Evolutionary conservation across 1,284 basidiomycete species (phyloP).

Genomic region (Inonotus hispidus): DNA sequence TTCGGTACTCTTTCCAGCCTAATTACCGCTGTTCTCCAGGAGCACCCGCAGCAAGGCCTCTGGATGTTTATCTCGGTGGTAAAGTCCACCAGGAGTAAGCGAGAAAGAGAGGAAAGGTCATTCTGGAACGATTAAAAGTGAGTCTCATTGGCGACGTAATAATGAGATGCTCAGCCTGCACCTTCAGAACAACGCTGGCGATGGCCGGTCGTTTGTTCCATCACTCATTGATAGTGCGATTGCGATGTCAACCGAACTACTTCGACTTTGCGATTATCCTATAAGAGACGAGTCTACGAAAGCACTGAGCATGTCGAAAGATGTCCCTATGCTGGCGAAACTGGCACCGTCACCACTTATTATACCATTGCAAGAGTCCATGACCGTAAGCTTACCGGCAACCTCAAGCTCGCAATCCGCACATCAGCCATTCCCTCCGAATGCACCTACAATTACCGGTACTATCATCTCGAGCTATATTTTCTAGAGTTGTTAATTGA

Average conservation of each 20-base stretch:
- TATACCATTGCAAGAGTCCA: constrained; percentile 89
- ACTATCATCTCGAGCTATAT: constrained; percentile 21
- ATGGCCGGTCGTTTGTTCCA: constrained; percentile 36
- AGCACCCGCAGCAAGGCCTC: constrained; percentile 88
- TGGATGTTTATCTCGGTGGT: constrained; percentile 92
- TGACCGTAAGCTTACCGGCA: constrained; percentile 85
- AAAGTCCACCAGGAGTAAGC: constrained; percentile 72
- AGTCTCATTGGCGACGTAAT: constrained; percentile 18
- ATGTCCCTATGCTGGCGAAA: constrained; percentile 57
- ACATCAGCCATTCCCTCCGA: constrained; percentile 80
- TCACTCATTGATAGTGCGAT: constrained; percentile 51
- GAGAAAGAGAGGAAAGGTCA: constrained; percentile 59
- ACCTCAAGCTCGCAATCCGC: constrained; percentile 55
- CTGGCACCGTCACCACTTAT: constrained; percentile 68
- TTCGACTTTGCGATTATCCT: constrained; percentile 59
- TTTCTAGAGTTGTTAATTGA: background rate
- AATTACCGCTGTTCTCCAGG: constrained; percentile 69
- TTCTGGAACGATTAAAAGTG: constrained; percentile 68
- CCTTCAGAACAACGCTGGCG: constrained; percentile 36
- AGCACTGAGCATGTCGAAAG: constrained; percentile 53
- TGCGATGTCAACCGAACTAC: constrained; percentile 62
- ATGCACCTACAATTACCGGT: constrained; percentile 78
- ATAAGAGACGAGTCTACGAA: constrained; percentile 43
- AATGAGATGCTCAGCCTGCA: background rate
- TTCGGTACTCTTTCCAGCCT: constrained; percentile 63